These are phyloP conservation scores for Macrocybe gigantea DNA, from an alignment of 768 basidiomycete genomes.

Conservation along the genomic window DNA sequence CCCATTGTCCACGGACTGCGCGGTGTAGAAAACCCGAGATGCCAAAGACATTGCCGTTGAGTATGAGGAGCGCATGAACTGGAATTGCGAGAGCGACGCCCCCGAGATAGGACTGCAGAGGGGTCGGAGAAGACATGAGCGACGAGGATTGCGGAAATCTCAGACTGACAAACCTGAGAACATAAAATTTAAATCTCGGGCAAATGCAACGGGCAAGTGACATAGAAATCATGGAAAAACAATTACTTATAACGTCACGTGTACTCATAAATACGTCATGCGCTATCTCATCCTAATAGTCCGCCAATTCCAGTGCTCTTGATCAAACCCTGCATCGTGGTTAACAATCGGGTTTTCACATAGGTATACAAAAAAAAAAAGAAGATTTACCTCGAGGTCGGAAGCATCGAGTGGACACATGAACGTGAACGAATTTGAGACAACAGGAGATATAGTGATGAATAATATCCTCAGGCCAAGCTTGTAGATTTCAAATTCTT, in stretches of 20 bases:
- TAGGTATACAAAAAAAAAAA: neutral
- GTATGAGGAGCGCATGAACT: constrained; percentile 42
- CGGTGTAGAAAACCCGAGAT: constrained; percentile 58
- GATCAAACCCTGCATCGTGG: constrained; percentile 6
- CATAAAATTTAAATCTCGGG: too few relatives aligned
- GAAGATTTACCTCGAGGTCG: constrained; percentile 22
- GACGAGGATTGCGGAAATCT: constrained; percentile 1
- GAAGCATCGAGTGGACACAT: constrained; percentile 49
- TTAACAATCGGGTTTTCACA: neutral
- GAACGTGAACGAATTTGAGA: constrained; percentile 58
- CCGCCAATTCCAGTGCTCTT: neutral
- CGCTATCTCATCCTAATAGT: neutral
- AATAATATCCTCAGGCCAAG: constrained; percentile 60
- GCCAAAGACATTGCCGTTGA: constrained; percentile 54
- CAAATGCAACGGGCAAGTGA: too few relatives aligned
- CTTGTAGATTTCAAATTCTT: constrained; percentile 25
- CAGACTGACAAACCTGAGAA: neutral
- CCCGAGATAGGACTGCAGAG: constrained; percentile 49
- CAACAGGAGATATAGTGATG: constrained; percentile 59
- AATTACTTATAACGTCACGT: too few relatives aligned
- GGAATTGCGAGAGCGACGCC: constrained; percentile 48
- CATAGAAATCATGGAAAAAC: too few relatives aligned
- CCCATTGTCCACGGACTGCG: constrained; percentile 36
- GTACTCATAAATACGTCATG: too few relatives aligned
- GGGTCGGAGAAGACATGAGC: constrained; percentile 35